Evolutionary conservation across 2,329 filamentous ascomycete genomes (phyloP).

Genomic region (Claviceps monticola): DNA sequence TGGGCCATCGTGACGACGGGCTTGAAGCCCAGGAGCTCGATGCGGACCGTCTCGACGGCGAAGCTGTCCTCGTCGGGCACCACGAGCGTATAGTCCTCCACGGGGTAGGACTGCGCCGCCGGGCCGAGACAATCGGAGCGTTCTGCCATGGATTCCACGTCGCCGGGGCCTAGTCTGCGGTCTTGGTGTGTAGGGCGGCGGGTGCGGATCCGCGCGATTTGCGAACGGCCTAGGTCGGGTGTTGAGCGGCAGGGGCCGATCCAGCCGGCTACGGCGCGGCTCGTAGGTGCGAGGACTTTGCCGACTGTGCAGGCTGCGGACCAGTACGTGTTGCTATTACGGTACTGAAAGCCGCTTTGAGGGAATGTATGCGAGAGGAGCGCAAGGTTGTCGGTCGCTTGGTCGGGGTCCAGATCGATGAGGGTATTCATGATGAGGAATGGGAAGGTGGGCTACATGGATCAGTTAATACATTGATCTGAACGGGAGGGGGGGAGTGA

Average conservation of each 20-base stretch:
- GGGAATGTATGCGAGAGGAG: slow-evolving; percentile 55
- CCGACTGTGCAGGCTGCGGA: slow-evolving; percentile 57
- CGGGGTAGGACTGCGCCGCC: slow-evolving; percentile 44
- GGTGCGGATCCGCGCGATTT: slow-evolving; percentile 56
- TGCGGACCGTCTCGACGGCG: slow-evolving; percentile 49
- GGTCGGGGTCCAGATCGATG: slow-evolving; percentile 60
- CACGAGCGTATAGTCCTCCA: slow-evolving; percentile 52
- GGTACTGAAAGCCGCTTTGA: slow-evolving; percentile 62
- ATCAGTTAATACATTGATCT: neutral
- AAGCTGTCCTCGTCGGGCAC: slow-evolving; percentile 42
- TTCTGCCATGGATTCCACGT: slow-evolving; percentile 51
- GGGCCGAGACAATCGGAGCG: slow-evolving; percentile 58
- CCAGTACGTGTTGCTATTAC: slow-evolving; percentile 64
- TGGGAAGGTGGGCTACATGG: slow-evolving; percentile 41
- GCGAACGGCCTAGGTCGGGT: slow-evolving; percentile 49
- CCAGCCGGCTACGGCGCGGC: slow-evolving; percentile 59
- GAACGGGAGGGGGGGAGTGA: neutral
- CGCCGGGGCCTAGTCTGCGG: slow-evolving; percentile 35
- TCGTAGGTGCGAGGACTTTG: slow-evolving; percentile 61
- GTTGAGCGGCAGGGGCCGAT: slow-evolving; percentile 58
- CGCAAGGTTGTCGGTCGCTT: slow-evolving; percentile 49
- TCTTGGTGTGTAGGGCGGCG: slow-evolving; percentile 36
- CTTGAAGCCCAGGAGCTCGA: slow-evolving; percentile 52
- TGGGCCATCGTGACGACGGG: slow-evolving; percentile 21
- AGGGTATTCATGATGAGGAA: slow-evolving; percentile 69